phyloP scores from a whole-genome alignment of 2,329 filamentous ascomycete species.

The Phialophora expanda region DNA sequence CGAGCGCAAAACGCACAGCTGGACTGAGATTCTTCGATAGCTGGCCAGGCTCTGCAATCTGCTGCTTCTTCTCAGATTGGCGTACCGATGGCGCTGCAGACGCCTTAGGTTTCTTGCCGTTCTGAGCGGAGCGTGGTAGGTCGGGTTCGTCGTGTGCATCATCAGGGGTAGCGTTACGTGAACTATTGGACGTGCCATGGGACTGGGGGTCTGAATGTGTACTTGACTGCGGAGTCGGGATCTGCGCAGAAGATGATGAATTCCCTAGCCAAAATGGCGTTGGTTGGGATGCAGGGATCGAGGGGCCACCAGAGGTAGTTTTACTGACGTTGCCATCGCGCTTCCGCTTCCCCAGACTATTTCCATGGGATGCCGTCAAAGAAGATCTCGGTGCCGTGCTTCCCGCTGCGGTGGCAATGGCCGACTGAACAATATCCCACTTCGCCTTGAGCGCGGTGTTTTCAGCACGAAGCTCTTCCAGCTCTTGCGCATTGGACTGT shows the following conservation, averaged over 20 bases:
- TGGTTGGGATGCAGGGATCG: not conserved
- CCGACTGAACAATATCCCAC: constrained; percentile 30
- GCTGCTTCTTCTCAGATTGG: not conserved
- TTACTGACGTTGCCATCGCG: constrained; percentile 14
- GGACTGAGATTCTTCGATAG: not conserved
- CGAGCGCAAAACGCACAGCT: not conserved
- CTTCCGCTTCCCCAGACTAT: constrained; percentile 35
- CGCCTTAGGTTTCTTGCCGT: constrained; percentile 1
- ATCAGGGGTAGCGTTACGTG: constrained; percentile 11
- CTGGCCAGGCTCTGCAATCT: not conserved
- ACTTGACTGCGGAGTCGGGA: constrained; percentile 28
- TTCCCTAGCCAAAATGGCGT: not conserved
- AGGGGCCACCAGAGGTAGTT: not conserved
- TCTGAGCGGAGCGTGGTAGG: not conserved
- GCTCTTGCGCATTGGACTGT: constrained; percentile 24
- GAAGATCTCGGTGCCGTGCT: not conserved
- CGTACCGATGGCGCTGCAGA: not conserved
- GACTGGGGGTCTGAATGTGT: constrained; percentile 18
- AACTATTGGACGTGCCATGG: constrained; percentile 7
- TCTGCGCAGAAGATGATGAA: constrained; percentile 16
- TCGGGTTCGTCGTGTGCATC: constrained; percentile 1
- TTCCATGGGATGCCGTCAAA: not conserved
- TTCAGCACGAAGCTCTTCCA: constrained; percentile 32
- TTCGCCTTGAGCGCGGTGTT: constrained; percentile 36
- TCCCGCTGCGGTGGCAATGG: constrained; percentile 16